A percentile compares a stretch with the other conserved stretches of the same genome.
Evolutionary conservation across 2,329 filamentous ascomycete species (phyloP).

Genomic region (Berkeleyomyces basicola): DNA sequence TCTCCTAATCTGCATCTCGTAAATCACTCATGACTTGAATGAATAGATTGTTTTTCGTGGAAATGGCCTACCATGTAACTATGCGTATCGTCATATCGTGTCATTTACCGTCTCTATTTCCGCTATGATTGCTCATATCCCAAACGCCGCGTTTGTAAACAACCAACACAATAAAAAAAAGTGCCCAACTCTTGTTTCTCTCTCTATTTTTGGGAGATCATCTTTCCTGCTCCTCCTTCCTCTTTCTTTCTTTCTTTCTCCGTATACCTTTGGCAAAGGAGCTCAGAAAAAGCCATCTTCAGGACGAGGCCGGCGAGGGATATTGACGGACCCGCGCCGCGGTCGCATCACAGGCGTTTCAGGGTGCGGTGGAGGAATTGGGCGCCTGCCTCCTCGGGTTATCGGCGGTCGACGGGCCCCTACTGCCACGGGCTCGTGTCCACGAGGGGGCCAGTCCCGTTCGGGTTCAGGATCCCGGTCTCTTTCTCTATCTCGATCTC

Average conservation of each 20-base stretch:
- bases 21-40: too few species aligned
- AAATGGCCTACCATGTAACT: neutral
- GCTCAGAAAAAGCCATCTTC: neutral
- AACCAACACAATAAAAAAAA: neutral
- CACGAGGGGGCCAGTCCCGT: neutral
- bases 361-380: neutral
- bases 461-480: neutral
- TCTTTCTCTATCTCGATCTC: neutral
- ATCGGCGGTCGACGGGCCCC: neutral
- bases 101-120: neutral
- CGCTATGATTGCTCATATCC: slow-evolving; percentile 1
- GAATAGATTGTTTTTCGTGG: too few species aligned
- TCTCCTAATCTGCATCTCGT: too few species aligned
- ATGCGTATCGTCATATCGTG: neutral
- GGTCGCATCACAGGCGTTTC: neutral
- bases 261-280: neutral
- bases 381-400: neutral
- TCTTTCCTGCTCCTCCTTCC: neutral
- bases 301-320: neutral
- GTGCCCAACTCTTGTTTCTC: neutral
- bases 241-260: neutral
- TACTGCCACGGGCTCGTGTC: neutral
- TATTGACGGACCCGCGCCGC: neutral
- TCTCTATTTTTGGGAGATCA: too few species aligned
- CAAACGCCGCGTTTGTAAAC: neutral